These are phyloP conservation scores for Aureobasidium sp. DNA, from an alignment of 2,329 filamentous ascomycete genomes.

Conservation along the genomic window DNA sequence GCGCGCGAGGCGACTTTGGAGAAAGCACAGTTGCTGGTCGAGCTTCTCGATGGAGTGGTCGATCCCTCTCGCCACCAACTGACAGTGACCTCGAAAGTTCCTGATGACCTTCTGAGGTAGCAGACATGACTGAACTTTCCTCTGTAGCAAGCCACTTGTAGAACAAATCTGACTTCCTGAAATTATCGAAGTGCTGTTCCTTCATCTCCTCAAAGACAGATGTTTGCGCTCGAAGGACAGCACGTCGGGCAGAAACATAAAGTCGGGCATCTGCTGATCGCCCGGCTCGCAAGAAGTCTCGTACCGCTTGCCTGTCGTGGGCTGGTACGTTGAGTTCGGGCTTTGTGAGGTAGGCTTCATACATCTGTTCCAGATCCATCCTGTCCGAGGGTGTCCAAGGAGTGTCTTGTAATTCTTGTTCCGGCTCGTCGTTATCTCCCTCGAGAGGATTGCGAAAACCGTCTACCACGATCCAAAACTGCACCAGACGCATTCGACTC, in stretches of 20 bases:
- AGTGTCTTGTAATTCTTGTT: conserved; percentile 39
- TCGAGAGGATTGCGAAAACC: conserved; percentile 92
- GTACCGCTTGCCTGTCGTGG: conserved; percentile 61
- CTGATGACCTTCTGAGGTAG: not conserved
- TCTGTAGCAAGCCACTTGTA: conserved; percentile 94
- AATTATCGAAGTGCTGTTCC: conserved; percentile 69
- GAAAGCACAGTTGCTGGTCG: not conserved
- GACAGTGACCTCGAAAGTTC: conserved; percentile 6
- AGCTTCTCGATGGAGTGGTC: not conserved
- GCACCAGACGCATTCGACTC: conserved; percentile 76
- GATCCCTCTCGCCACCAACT: not conserved
- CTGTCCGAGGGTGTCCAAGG: conserved; percentile 80
- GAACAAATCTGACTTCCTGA: conserved; percentile 88
- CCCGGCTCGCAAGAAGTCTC: conserved; percentile 71
- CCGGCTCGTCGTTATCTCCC: conserved; percentile 67
- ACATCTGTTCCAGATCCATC: conserved; percentile 81
- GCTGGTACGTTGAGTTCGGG: conserved; percentile 72
- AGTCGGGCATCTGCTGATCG: conserved; percentile 68
- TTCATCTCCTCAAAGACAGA: conserved; percentile 79
- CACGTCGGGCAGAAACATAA: conserved; percentile 73
- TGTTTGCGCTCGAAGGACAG: conserved; percentile 76
- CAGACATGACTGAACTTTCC: conserved; percentile 39
- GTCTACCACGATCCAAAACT: conserved; percentile 98
- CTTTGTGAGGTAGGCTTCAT: conserved; percentile 78
- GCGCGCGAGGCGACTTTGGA: conserved; percentile 20